Percentiles rank a stretch among this genome's conserved stretches.
Conservation (phyloP, 2,329 filamentous ascomycete genomes). For the Trichoderma sp. region DNA sequence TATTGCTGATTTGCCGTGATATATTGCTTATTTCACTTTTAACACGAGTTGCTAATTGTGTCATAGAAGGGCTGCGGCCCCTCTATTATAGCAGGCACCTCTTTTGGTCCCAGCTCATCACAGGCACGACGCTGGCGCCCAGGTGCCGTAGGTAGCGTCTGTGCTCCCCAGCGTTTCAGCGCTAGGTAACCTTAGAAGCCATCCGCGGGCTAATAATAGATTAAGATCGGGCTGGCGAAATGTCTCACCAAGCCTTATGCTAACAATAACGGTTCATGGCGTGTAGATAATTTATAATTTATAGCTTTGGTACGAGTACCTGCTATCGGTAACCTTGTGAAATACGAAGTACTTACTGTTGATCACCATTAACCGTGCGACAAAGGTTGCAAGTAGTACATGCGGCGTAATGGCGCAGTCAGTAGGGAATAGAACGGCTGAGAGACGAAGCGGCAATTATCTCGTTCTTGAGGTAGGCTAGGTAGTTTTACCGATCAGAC, state of each 20-base stretch:
- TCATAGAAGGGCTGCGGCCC: not conserved
- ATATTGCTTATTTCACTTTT: not conserved
- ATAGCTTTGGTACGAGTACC: not conserved
- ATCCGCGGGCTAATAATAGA: conserved; percentile 25
- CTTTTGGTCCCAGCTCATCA: not conserved
- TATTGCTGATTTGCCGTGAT: not conserved
- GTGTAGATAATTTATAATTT: not conserved
- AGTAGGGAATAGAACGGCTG: not conserved
- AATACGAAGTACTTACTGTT: not conserved
- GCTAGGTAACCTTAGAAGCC: conserved; percentile 17
- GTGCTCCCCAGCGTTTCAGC: conserved; percentile 27
- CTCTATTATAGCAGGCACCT: not conserved
- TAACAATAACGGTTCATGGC: conserved; percentile 2
- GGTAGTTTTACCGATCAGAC: not conserved
- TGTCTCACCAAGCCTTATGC: conserved; percentile 27
- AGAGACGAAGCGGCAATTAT: not conserved
- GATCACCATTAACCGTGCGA: not conserved
- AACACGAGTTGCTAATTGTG: not conserved
- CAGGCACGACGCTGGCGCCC: not conserved
- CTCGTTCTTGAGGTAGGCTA: not conserved
- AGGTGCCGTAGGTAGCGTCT: conserved; percentile 1
- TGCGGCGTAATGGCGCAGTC: not conserved
- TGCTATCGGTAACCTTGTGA: not conserved
- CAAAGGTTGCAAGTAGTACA: not conserved
- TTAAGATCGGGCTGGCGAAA: conserved; percentile 25